These are phyloP conservation scores for Hyphodiscus hymeniophilus DNA, from an alignment of 495 filamentous ascomycete species.

Conservation along the genomic window DNA sequence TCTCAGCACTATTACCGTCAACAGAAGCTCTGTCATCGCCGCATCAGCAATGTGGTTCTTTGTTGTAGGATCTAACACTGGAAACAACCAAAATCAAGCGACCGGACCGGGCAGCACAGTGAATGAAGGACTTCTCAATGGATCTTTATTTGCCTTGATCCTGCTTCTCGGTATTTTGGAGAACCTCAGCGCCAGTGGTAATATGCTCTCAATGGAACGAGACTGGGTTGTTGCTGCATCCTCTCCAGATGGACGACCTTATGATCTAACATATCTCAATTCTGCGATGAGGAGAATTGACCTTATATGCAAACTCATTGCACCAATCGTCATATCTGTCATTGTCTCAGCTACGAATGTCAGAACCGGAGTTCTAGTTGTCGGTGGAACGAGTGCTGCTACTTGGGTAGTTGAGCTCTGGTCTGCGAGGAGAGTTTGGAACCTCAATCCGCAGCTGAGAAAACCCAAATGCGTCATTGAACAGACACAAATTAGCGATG, in stretches of 20 bases:
- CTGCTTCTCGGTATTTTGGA: constrained; percentile 48
- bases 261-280: constrained; percentile 43
- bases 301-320: constrained; percentile 61
- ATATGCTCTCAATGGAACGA: constrained; percentile 54
- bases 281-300: constrained; percentile 65
- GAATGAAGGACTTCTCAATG: constrained; percentile 17
- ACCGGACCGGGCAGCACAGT: neutral
- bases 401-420: constrained; percentile 30
- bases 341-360: constrained; percentile 34
- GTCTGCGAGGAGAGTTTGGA: constrained; percentile 33
- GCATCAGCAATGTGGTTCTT: constrained; percentile 40
- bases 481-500: constrained; percentile 2
- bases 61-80: constrained; percentile 23
- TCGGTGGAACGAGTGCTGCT: constrained; percentile 28
- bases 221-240: constrained; percentile 52
- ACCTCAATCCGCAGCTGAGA: constrained; percentile 19
- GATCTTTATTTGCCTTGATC: constrained; percentile 33
- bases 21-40: constrained; percentile 39
- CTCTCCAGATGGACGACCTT: constrained; percentile 22
- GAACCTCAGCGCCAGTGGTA: constrained; percentile 44
- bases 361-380: constrained; percentile 39
- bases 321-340: constrained; percentile 48
- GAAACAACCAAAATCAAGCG: neutral
- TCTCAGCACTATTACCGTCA: constrained; percentile 31
- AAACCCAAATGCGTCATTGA: constrained; percentile 3